Percentiles rank a stretch among this genome's conserved stretches.
These are phyloP conservation scores for Candida yuanshanica DNA, from an alignment of 805 yeast species.

Conservation along the genomic window DNA sequence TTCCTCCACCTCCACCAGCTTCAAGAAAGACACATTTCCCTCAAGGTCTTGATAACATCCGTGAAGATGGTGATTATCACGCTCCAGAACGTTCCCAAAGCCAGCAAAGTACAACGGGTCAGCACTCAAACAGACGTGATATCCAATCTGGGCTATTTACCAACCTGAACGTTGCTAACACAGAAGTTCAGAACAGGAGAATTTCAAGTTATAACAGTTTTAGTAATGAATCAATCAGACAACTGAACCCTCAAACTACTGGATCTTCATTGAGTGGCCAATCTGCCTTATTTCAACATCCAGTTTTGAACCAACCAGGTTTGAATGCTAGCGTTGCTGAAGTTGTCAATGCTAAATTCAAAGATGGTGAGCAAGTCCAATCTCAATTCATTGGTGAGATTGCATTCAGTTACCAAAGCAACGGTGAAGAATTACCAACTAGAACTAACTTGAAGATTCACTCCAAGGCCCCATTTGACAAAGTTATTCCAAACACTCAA, in stretches of 20 bases:
- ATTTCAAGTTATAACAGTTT: constrained; percentile 22
- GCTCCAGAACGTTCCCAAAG: constrained; percentile 2
- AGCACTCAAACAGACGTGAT: constrained; percentile 27
- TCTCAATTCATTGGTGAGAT: constrained; percentile 79
- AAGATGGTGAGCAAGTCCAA: constrained; percentile 55
- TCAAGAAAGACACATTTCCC: constrained; percentile 36
- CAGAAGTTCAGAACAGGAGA: constrained; percentile 23
- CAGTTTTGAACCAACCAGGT: constrained; percentile 50
- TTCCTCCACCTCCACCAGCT: constrained; percentile 56
- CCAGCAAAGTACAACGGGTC: constrained; percentile 1
- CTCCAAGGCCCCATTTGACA: constrained; percentile 36
- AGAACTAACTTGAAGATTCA: constrained; percentile 39
- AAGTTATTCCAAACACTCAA: constrained; percentile 46
- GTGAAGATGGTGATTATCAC: constrained; percentile 22
- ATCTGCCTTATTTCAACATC: constrained; percentile 39
- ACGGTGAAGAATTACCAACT: constrained; percentile 30
- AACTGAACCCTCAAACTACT: constrained; percentile 37
- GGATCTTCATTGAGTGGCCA: constrained; percentile 34
- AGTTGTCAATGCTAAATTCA: constrained; percentile 66
- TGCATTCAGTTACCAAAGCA: constrained; percentile 62
- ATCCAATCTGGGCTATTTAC: constrained; percentile 43
- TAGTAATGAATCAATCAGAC: constrained; percentile 23
- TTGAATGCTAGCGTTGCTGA: constrained; percentile 85
- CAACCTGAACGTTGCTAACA: constrained; percentile 33
- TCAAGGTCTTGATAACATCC: constrained; percentile 24